Conservation (phyloP, 164 flowering plant species). For the Tinospora cordifolia region DNA sequence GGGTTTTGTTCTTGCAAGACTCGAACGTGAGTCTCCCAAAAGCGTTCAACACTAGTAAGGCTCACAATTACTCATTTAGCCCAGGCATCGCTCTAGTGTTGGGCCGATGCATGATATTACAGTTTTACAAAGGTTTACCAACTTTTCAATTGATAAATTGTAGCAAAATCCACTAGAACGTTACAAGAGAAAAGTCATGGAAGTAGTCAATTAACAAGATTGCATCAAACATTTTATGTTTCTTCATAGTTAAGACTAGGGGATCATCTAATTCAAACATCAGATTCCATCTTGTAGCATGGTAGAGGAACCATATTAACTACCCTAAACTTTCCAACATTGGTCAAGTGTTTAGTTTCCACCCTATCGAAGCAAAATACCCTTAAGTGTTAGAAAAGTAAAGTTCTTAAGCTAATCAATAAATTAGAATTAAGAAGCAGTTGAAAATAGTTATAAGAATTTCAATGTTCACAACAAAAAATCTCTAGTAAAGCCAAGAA, state of each 20-base stretch:
- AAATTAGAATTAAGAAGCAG: neutral
- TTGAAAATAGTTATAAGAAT: conserved; percentile 67
- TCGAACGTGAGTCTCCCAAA: too few species aligned
- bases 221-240: neutral
- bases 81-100: too few species aligned
- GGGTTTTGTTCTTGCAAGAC: too few species aligned
- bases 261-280: conserved; percentile 29
- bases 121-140: too few species aligned
- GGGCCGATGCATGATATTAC: too few species aligned
- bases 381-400: conserved; percentile 1
- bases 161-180: neutral
- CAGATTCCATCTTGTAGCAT: conserved; percentile 65
- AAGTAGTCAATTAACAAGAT: too few species aligned
- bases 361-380: conserved; percentile 35
- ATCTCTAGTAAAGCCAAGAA: conserved; percentile 79
- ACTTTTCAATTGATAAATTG: too few species aligned
- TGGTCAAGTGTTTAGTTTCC: conserved; percentile 89
- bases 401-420: too few species aligned
- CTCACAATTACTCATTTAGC: too few species aligned
- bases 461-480: conserved; percentile 95
- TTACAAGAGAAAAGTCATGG: conserved; percentile 2
- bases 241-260: neutral
- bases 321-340: conserved; percentile 79
- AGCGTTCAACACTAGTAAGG: too few species aligned
- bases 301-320: conserved; percentile 81